phyloP scores from a whole-genome alignment of 148 eudicot species.

The Heliosperma pusillum region DNA sequence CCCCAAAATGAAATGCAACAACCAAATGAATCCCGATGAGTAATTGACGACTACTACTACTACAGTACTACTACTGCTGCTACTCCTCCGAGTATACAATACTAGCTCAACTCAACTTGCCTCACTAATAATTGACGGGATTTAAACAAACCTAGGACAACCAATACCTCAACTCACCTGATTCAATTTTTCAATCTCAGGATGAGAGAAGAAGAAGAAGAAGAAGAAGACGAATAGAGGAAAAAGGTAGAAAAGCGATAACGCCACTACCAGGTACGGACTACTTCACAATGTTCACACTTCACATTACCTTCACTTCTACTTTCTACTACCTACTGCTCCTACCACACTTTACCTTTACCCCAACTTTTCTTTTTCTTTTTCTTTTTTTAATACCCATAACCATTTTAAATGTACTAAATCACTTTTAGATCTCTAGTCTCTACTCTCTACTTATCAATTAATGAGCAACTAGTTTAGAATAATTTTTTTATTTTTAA shows the following conservation, averaged over 20 bases:
- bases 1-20: background rate
- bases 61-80: too few species aligned
- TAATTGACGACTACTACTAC: too few species aligned
- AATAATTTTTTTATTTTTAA: too few species aligned
- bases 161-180: background rate
- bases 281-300: background rate
- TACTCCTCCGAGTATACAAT: too few species aligned
- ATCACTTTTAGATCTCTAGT: too few species aligned
- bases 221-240: too few species aligned
- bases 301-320: background rate
- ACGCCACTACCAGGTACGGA: background rate
- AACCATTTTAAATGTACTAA: too few species aligned
- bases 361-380: background rate
- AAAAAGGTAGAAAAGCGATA: background rate
- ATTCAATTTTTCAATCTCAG: background rate
- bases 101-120: background rate
- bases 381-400: background rate
- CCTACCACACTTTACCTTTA: background rate
- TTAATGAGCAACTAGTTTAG: too few species aligned
- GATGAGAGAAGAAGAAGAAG: background rate
- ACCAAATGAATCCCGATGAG: background rate
- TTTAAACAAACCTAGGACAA: background rate
- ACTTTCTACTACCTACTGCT: background rate
- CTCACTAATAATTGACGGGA: background rate
- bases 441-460: too few species aligned